These are phyloP conservation scores for Microsporum ferrugineum DNA, from an alignment of 2,329 filamentous ascomycete species.

Conservation along the genomic window DNA sequence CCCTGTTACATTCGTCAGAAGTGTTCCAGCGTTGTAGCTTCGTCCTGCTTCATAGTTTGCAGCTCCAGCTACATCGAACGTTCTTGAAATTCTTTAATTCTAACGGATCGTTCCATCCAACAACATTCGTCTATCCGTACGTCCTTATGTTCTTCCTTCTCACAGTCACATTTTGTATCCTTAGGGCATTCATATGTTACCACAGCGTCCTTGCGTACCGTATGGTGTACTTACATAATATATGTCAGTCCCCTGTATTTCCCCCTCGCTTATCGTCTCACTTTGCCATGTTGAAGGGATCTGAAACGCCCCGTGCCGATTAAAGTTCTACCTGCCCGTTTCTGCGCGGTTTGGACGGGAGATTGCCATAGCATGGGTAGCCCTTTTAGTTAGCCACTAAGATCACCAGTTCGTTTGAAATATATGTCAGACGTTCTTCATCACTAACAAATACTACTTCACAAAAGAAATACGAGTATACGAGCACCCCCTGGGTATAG, in stretches of 20 bases:
- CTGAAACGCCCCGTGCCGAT: background rate
- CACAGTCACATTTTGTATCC: no score
- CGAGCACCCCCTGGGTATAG: background rate
- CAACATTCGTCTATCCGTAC: no score
- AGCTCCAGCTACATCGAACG: no score
- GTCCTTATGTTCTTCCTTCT: background rate
- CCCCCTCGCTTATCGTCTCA: background rate
- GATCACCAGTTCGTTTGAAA: background rate
- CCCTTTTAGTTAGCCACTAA: background rate
- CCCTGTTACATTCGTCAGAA: no score
- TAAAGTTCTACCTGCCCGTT: background rate
- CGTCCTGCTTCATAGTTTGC: no score
- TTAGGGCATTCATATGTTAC: no score
- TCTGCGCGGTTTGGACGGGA: slow-evolving; percentile 2
- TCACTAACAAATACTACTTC: background rate
- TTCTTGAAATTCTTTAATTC: no score
- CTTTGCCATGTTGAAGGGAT: background rate
- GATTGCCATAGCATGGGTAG: background rate
- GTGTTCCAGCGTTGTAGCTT: no score
- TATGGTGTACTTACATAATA: no score
- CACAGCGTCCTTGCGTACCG: no score
- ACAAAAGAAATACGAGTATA: background rate
- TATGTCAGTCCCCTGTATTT: background rate
- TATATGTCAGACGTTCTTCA: background rate
- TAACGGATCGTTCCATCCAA: no score